Evolutionary conservation across 306 rosid genomes (phyloP), one percentile per base, ranked within the genome.

Genomic region (Crataegus laevigata): DNA sequence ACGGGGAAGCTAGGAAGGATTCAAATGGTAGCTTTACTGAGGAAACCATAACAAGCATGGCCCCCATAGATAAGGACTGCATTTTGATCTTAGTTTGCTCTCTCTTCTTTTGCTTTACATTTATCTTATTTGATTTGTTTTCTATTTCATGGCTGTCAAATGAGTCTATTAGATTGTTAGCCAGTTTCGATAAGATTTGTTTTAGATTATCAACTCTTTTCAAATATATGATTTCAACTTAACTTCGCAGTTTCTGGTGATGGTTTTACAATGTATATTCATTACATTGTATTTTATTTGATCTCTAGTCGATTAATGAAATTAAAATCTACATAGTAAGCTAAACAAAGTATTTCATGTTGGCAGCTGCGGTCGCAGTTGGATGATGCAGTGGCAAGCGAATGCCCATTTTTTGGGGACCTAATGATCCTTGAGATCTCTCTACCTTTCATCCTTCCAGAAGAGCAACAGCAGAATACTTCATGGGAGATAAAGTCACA

Each of bases 341-440:
- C 62, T 71, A 72, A 78, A 68, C 77, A 22, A 12, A 73, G 62
- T 10, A 52, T 7, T 62, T 71, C 29, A 30, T 79, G 57, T 75
- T 74, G 71, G 75, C 96, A 94, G 93, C 96, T 92, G 32, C 96
- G 96, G 42, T 87, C 91, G 19, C 97, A 94, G 86, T 73, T 94
- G 85, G 98, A 94, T 57, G 98, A 94, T 76, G 96, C 97, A 51
- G 83, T 92, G 81, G 98, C 97, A 3, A 88, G 96, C 69, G 97
- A 91, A 80, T 94, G 98, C 86, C 97, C 98, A 26, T 94, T 91
- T 84, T 94, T 96, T 62, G 97, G 98, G 4, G 96, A 89, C 74
- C 69, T 94, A 83, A 94, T 91, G 96, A 90, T 94, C 70, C 82
- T 88, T 18, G 97, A 94, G 88, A 94, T 92, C 72, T 91, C 97